These are phyloP conservation scores for Choanephora cucurbitarum DNA, from an alignment of 371 early-diverging fungal genomes.

Conservation along the genomic window DNA sequence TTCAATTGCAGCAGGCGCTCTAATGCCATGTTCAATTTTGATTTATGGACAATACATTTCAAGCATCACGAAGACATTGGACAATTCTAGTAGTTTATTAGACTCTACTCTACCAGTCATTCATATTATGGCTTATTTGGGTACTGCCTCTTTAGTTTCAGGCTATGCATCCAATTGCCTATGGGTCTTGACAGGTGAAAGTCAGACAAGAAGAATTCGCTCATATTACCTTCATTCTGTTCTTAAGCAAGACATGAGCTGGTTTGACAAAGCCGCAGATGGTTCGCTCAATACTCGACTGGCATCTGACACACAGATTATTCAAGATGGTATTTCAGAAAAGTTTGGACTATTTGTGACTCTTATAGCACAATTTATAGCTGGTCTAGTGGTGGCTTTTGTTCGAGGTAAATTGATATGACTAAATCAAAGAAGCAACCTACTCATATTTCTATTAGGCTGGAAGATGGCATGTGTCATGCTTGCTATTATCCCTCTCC, in stretches of 20 bases:
- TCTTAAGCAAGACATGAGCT: constrained; percentile 84
- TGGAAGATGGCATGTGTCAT: constrained; percentile 83
- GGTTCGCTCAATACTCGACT: constrained; percentile 74
- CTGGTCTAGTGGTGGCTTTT: constrained; percentile 55
- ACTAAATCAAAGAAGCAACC: background rate
- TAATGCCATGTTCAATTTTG: constrained; percentile 42
- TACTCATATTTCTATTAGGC: constrained; percentile 3
- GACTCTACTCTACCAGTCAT: constrained; percentile 29
- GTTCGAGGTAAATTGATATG: constrained; percentile 45
- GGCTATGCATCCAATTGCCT: constrained; percentile 36
- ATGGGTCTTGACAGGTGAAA: constrained; percentile 41
- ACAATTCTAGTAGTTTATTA: constrained; percentile 12
- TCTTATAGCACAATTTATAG: constrained; percentile 39
- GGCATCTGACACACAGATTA: constrained; percentile 69
- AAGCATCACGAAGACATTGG: constrained; percentile 11
- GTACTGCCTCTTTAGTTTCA: constrained; percentile 33
- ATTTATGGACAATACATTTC: constrained; percentile 40
- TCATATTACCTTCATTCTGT: constrained; percentile 63
- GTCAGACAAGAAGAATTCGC: constrained; percentile 40
- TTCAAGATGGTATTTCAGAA: constrained; percentile 85
- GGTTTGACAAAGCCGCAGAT: constrained; percentile 73
- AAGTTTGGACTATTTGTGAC: constrained; percentile 76
- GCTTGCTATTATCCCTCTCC: constrained; percentile 64
- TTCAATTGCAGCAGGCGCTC: constrained; percentile 37
- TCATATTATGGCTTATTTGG: constrained; percentile 45